A percentile compares a stretch with the other conserved stretches of the same genome.
Evolutionary conservation across 176 grass and related monocot species (phyloP).

Genomic region (Lolium rigidum): DNA sequence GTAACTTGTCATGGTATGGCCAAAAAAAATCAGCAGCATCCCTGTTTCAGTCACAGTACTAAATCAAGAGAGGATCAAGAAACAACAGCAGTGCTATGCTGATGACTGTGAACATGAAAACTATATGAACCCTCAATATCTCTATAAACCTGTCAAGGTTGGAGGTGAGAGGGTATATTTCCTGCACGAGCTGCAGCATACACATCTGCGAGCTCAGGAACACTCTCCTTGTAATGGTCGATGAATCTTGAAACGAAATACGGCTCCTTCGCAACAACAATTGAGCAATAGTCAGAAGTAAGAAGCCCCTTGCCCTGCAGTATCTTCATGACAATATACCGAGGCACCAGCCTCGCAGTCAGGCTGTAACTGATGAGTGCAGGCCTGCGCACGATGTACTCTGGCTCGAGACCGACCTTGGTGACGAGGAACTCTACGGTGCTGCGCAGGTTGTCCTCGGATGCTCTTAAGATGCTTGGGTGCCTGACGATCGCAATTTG

Average conservation of each 20-base stretch:
- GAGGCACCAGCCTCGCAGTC: conserved; percentile 38
- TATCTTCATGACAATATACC: conserved; percentile 37
- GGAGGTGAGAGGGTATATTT: not conserved
- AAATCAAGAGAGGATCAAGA: not conserved
- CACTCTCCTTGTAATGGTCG: conserved; percentile 31
- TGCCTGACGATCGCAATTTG: conserved; percentile 29
- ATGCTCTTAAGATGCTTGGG: conserved; percentile 27
- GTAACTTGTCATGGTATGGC: not conserved
- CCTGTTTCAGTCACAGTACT: not conserved
- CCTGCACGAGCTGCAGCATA: conserved; percentile 46
- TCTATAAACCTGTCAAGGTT: not conserved
- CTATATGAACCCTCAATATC: not conserved
- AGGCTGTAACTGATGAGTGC: conserved; percentile 46
- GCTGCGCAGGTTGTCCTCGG: conserved; percentile 27
- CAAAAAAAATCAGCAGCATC: not conserved
- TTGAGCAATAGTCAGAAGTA: not conserved
- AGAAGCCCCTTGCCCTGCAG: conserved; percentile 49
- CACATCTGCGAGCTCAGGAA: conserved; percentile 43
- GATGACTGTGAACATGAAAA: not conserved
- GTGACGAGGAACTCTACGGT: conserved; percentile 43
- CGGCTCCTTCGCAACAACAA: not conserved
- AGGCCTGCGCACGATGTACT: conserved; percentile 39
- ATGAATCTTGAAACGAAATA: conserved; percentile 25
- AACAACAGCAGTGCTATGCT: not conserved
- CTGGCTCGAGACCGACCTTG: conserved; percentile 27